A percentile compares a stretch with the other conserved stretches of the same genome.
Conservation (phyloP, 495 filamentous ascomycete genomes). For the Annulohypoxylon nitens region DNA sequence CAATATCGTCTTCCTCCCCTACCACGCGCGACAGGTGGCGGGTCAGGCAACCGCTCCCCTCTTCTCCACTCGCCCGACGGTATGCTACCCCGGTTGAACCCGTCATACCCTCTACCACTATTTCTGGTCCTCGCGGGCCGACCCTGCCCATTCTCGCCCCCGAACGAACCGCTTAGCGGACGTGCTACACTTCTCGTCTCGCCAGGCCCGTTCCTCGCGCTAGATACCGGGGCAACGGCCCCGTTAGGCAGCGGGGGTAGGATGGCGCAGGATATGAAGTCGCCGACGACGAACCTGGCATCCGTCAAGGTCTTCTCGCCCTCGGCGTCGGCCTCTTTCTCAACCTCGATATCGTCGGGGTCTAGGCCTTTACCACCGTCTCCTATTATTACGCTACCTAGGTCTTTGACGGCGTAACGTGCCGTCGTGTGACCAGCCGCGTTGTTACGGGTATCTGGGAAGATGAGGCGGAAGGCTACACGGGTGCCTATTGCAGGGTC, state of each 20-base stretch:
- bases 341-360: slow-evolving; percentile 42
- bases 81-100: slow-evolving; percentile 52
- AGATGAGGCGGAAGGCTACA: slow-evolving; percentile 87
- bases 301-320: slow-evolving; percentile 80
- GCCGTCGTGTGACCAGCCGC: slow-evolving; percentile 62
- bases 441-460: slow-evolving; percentile 76
- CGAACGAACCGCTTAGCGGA: slow-evolving; percentile 51
- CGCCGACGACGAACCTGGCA: slow-evolving; percentile 85
- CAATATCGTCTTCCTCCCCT: slow-evolving; percentile 56
- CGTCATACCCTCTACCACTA: slow-evolving; percentile 48
- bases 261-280: slow-evolving; percentile 86
- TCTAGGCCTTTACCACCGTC: slow-evolving; percentile 66
- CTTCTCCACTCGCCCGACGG: slow-evolving; percentile 71
- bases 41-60: slow-evolving; percentile 67
- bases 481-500: slow-evolving; percentile 81
- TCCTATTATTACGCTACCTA: slow-evolving; percentile 85
- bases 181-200: slow-evolving; percentile 58
- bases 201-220: slow-evolving; percentile 55
- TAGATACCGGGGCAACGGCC: slow-evolving; percentile 70
- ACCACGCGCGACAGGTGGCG: slow-evolving; percentile 37
- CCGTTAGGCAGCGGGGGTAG: slow-evolving; percentile 80
- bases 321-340: slow-evolving; percentile 41
- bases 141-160: slow-evolving; percentile 43
- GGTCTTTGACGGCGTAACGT: slow-evolving; percentile 78
- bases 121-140: slow-evolving; percentile 51